phyloP scores from a whole-genome alignment of 169 alveolate genomes.

The Amoebophrya sp. region DNA sequence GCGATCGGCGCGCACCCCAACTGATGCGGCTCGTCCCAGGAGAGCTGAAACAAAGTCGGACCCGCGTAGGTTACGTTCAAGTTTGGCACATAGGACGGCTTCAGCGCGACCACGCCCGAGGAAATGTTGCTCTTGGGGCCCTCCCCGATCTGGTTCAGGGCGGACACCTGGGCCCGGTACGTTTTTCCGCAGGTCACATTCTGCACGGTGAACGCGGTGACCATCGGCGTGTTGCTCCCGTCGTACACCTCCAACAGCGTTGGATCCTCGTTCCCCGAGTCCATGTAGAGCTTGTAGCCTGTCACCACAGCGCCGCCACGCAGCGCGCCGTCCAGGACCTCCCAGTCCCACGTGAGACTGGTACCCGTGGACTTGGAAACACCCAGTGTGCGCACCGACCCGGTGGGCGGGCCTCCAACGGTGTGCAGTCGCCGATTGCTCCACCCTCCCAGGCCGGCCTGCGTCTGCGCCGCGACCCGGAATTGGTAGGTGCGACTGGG shows the following conservation, averaged over 20 bases:
- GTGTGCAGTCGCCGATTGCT: background rate
- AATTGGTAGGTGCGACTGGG: background rate
- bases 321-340: background rate
- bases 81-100: background rate
- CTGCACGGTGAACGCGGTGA: background rate
- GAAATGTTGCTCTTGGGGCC: constrained; percentile 5
- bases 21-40: constrained; percentile 24
- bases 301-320: constrained; percentile 11
- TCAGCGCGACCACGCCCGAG: constrained; percentile 27
- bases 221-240: background rate
- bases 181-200: constrained; percentile 20
- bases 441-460: background rate
- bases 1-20: constrained; percentile 6
- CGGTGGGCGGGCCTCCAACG: constrained; percentile 34
- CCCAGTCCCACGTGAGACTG: constrained; percentile 36
- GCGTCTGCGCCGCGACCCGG: background rate
- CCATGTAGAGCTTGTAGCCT: constrained; percentile 13
- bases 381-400: background rate
- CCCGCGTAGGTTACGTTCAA: background rate
- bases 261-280: constrained; percentile 32
- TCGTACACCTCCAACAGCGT: constrained; percentile 20
- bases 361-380: background rate
- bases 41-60: background rate
- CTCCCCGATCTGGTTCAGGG: constrained; percentile 26
- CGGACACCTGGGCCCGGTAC: constrained; percentile 34